Percentiles rank a stretch among this genome's conserved stretches.
Conservation (phyloP, 2,329 filamentous ascomycete genomes). For the Alternaria arborescens region DNA sequence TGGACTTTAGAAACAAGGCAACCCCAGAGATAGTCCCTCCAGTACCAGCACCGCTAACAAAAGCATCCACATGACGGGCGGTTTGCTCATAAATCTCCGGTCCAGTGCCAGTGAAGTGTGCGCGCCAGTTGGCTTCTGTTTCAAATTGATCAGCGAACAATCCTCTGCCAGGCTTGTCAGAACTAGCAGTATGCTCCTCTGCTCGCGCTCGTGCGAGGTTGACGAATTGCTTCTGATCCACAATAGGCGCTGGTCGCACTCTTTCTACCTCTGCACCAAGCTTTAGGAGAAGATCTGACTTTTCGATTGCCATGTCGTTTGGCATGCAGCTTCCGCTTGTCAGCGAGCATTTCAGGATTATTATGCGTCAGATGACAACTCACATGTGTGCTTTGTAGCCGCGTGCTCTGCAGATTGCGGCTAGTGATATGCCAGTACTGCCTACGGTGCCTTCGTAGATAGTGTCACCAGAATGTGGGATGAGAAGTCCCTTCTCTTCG, state of each 20-base stretch:
- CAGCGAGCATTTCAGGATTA: not conserved
- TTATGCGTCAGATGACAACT: constrained; percentile 28
- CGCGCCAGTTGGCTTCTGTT: constrained; percentile 84
- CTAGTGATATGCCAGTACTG: constrained; percentile 93
- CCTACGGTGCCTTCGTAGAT: constrained; percentile 98
- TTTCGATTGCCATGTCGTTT: constrained; percentile 86
- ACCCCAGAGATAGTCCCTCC: constrained; percentile 93
- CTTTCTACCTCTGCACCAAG: constrained; percentile 93
- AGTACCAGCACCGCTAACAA: constrained; percentile 92
- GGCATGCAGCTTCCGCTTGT: constrained; percentile 79
- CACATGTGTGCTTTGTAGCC: constrained; percentile 92
- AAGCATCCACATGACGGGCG: constrained; percentile 78
- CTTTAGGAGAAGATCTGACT: constrained; percentile 86
- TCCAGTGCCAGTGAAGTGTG: constrained; percentile 83
- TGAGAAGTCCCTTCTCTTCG: constrained; percentile 78
- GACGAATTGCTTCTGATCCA: constrained; percentile 93
- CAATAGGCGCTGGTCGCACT: constrained; percentile 89
- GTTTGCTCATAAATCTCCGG: constrained; percentile 89
- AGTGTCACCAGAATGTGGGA: constrained; percentile 84
- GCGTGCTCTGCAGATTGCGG: constrained; percentile 83
- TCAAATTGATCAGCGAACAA: constrained; percentile 99
- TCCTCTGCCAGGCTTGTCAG: constrained; percentile 71
- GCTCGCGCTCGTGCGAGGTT: constrained; percentile 86
- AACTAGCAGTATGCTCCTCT: constrained; percentile 70
- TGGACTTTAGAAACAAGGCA: constrained; percentile 80